Evolutionary conservation across 2,329 filamentous ascomycete species (phyloP).

Genomic region (Trichoderma sp.): DNA sequence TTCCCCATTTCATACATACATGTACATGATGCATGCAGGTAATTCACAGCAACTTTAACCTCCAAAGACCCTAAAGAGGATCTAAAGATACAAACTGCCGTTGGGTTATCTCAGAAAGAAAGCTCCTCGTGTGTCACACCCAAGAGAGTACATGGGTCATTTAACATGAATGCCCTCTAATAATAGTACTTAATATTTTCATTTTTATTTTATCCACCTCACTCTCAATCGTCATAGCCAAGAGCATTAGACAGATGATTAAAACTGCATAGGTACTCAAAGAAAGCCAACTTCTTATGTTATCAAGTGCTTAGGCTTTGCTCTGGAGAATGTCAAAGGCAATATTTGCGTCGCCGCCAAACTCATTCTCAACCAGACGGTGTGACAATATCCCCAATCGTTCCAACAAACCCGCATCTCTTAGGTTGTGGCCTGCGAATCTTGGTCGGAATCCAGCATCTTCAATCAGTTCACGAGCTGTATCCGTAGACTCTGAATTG

Average conservation of each 20-base stretch:
- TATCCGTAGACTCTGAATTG: neutral
- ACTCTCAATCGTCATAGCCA: neutral
- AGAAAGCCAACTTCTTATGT: neutral
- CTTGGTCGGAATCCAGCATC: neutral
- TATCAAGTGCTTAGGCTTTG: neutral
- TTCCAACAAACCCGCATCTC: neutral
- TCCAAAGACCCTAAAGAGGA: no score
- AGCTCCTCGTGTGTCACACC: no score
- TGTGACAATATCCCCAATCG: neutral
- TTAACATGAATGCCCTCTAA: no score
- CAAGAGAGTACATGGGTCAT: no score
- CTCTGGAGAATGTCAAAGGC: neutral
- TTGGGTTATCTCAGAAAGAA: neutral
- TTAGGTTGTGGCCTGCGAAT: neutral
- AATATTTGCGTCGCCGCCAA: neutral
- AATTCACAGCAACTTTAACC: no score
- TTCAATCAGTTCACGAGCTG: neutral
- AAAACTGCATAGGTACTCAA: neutral
- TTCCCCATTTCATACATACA: no score
- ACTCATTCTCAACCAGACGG: neutral
- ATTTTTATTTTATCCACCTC: accelerated
- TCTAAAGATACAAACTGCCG: no score
- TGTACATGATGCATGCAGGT: no score
- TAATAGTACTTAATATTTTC: neutral
- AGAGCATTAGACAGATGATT: neutral